Base-by-base conservation (phyloP, 2,329 filamentous ascomycete genomes). In the Ascochyta rabiei region DNA sequence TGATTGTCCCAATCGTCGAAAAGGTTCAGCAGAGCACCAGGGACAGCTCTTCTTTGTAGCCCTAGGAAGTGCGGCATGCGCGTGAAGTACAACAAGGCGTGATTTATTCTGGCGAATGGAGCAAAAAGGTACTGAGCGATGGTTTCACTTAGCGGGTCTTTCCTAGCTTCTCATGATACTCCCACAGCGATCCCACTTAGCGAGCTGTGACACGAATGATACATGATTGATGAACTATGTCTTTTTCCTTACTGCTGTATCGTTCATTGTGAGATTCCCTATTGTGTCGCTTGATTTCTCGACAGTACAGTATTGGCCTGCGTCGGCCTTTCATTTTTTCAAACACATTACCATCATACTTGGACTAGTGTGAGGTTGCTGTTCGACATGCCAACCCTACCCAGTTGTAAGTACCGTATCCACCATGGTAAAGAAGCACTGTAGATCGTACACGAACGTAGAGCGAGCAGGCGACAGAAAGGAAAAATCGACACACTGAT, bases 1-100 rank as follows among this genome's bases (percentile, higher is more conserved):
- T 87, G 70, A 84, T 97, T 30, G 83, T 92, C 41, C 82, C 89
- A 68, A 81, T 93, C 53, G 92, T 98, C 53, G 84, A 89, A 79
- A 90, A 88, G 75, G 93, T 98, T 26, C 91, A 97, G 71, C 37
- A 50, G 41, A 38, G 31, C 41, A 55, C 23, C 41, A 55, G 57
- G 52, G 39, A 31, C 34, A 48, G 16, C 19, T 41, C 54, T 39
- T 57, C 54, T 7, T 57, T 57, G 54, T 57, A 57, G 48, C 31
- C 46, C n/a, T 26, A 33, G 31, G 30, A 44, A 34, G 26, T 8
- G 34, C 19, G 12, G 12, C 12, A 13, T 18, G 33, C 6, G 28
- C 41, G 30, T 54, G 40, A 54, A 45, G 10, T 18, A 40, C 40
- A 28, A 35, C 13, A 49, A 42, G 46, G 46, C 37, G 37, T 55